Evolutionary conservation across 352 stramenopile genomes (phyloP).

Genomic region (Phytopythium vexans): DNA sequence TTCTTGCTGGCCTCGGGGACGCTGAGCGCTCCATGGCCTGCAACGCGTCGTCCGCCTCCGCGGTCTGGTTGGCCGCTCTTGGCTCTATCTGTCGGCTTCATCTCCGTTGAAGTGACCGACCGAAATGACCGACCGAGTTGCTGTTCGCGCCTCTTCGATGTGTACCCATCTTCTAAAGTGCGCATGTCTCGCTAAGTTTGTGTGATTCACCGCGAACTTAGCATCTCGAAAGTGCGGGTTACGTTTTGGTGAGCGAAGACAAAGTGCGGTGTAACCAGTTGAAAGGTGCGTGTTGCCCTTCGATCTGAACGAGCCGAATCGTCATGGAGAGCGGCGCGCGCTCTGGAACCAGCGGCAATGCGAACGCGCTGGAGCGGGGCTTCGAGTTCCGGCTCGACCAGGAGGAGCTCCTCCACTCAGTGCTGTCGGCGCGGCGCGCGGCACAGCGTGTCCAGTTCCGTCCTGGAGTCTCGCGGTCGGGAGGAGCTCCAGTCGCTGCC

Average conservation of each 20-base stretch:
- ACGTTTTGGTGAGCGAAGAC: no score
- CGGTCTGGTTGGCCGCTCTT: not conserved
- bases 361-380: slow-evolving; percentile 5
- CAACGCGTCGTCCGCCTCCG: not conserved
- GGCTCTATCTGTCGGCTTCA: no score
- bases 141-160: no score
- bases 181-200: not conserved
- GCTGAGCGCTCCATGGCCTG: slow-evolving; percentile 13
- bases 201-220: not conserved
- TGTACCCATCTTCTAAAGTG: no score
- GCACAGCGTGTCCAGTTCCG: slow-evolving; percentile 45
- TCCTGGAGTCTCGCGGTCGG: slow-evolving; percentile 34
- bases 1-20: slow-evolving; percentile 39
- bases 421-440: slow-evolving; percentile 12
- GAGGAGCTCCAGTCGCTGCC: slow-evolving; percentile 5
- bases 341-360: no score
- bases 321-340: no score
- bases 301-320: no score
- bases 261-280: no score
- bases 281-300: no score
- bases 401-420: slow-evolving; percentile 49
- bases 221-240: not conserved
- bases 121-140: no score
- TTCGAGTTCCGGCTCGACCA: slow-evolving; percentile 59
- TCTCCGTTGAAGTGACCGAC: no score